Base-by-base conservation (phyloP, 306 rosid genomes). In the Fagus sylvatica region DNA sequence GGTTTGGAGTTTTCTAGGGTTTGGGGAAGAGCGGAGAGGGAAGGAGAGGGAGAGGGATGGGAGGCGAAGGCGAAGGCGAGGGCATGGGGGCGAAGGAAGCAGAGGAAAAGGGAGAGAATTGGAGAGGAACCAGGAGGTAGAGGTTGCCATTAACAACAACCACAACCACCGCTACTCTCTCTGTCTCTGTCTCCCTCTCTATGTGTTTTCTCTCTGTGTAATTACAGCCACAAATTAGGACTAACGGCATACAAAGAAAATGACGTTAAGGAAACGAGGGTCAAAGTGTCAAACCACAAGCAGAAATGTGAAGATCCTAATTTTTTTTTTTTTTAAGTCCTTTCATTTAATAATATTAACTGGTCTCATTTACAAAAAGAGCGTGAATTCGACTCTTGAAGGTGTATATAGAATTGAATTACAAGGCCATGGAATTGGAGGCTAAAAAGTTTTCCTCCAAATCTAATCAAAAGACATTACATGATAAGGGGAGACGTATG, bases 91-190 rank as follows among this genome's bases (percentile, higher is more conserved):
- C 1, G 57, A 59, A 40, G 61, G 82, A 66, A 60, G 53, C 54
- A 39, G 93, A 79, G 60, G 90, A 76, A 59, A 82, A 65, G 83
- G 82, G 81, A 67, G 83, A 70, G 62, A 65, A 65, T 74, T 78
- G 76, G 79, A 84, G 89, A 86, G 71, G 79, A 83, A 81, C 78
- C 90, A 89, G 80, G 94, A 89, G 81, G 90, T 75, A 81, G 88
- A 85, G 91, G 94, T 78, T 80, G 98, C 94, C 98, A 94, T 91
- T 79, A 55, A 76, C 6, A 74, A 60, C 80, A 72, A 43, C 80
- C 84, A 32, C 82, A 56, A 33, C 85, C 80, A 32, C 80, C 80
- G 22, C 76, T 76, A 36, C 32, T 62, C 76, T 59, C 71, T n/a
- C 60, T 7, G 30, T 39, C 32, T 22, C 46, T 39, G 2, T 2